phyloP scores from a whole-genome alignment of 495 filamentous ascomycete genomes.

The Talaromyces thailandensis region DNA sequence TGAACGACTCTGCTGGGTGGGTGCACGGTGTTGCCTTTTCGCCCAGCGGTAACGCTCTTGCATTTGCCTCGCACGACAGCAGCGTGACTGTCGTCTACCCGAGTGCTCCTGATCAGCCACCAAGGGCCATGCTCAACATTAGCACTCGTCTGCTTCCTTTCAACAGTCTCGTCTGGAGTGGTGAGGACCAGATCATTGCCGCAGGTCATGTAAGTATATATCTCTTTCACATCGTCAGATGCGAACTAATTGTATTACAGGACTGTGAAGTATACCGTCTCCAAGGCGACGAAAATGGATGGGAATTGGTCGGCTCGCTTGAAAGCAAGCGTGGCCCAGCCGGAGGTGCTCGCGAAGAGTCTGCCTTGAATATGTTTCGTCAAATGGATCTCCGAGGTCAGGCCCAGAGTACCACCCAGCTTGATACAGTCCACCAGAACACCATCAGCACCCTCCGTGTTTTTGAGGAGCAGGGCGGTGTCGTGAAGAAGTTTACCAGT shows the following conservation, averaged over 20 bases:
- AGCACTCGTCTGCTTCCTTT: conserved; percentile 85
- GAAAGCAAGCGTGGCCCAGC: conserved; percentile 52
- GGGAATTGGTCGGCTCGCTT: conserved; percentile 76
- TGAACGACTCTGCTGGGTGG: conserved; percentile 95
- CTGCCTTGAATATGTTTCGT: conserved; percentile 96
- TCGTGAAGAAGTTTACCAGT: conserved; percentile 80
- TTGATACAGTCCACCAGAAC: conserved; percentile 96
- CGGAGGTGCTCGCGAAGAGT: conserved; percentile 60
- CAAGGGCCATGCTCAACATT: conserved; percentile 78
- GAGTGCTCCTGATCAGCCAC: conserved; percentile 82
- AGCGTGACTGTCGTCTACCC: conserved; percentile 95
- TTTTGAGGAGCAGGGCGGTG: conserved; percentile 57
- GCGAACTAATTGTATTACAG: conserved; percentile 19
- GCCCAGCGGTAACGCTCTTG: conserved; percentile 81
- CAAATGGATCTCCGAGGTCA: conserved; percentile 98
- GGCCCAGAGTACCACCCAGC: conserved; percentile 74
- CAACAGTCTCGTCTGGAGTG: conserved; percentile 84
- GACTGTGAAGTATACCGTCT: conserved; percentile 94
- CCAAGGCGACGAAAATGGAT: conserved; percentile 70
- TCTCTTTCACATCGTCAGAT: not conserved
- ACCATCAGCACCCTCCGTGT: conserved; percentile 76
- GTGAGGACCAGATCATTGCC: conserved; percentile 88
- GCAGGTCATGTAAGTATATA: conserved; percentile 63
- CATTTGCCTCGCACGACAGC: conserved; percentile 89
- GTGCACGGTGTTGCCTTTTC: conserved; percentile 87